Base-by-base conservation (phyloP, 257 asterid species). In the Gardenia jasminoides region DNA sequence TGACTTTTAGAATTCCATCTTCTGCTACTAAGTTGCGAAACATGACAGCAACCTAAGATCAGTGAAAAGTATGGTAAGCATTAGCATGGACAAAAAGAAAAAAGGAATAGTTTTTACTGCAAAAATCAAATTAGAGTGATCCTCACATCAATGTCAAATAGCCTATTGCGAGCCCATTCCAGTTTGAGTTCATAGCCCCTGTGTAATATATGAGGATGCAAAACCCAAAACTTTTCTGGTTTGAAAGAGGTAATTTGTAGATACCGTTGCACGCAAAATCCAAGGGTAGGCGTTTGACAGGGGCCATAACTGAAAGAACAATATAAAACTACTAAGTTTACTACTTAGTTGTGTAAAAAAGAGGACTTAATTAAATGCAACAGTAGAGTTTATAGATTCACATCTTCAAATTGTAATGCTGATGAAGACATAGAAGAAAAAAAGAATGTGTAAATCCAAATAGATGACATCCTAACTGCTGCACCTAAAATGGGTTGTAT, bases 251-350 rank as follows among this genome's bases (percentile, higher is more conserved):
- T 87, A 72, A 94, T 94, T 80, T 90, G 92, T 76, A 92, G 90
- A 88, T 91, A 87, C n/a, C 97, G 91, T 82, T 92, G 94, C 87
- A 92, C 95, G 85, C 98, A 94, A 83, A 94, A 89, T 58, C 97
- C 98, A 82, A 94, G 92, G 20, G 98, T 94, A 72, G 98, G 98
- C 82, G 97, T 94, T 88, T 92, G 98, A 78, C 98, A 91, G 70
- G 98, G 98, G 75, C 98, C 98, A 73, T 94, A 92, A 66, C 98
- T 93, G 97, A 88, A 84, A 83, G 68, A 70, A 71, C 81, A 85
- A 33, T 50, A 52, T 44, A 80, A 58, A 67, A 43, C 82, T 71
- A 58, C 22, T 41, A 68, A 24, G 36, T 67, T 77, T 56, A 47
- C 39, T 4, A 50, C 6, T 6, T 1, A 52, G 31, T 26, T 24